Evolutionary conservation across 192 early-diverging fungal genomes (phyloP).

Genomic region (Borealophlyctis nickersoniae): DNA sequence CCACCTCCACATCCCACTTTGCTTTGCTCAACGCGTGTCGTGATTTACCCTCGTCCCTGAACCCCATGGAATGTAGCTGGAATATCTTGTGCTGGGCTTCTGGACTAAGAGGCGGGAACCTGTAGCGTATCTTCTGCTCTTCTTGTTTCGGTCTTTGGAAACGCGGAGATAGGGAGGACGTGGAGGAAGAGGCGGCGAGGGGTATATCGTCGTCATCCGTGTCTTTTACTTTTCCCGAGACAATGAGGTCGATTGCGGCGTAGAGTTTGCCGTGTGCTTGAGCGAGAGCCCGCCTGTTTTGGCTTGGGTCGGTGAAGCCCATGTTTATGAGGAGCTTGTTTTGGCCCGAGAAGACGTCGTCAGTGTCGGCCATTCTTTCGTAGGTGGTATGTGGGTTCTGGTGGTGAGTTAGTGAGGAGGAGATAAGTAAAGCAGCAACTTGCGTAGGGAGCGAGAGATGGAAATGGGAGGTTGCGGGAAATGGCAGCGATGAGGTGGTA

Average conservation of each 20-base stretch:
- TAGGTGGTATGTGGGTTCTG: not conserved
- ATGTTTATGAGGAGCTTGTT: constrained; percentile 18
- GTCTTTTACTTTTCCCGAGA: constrained; percentile 6
- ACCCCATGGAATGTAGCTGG: constrained; percentile 30
- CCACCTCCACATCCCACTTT: constrained; percentile 29
- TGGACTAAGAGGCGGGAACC: constrained; percentile 17
- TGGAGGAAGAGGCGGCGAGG: not conserved
- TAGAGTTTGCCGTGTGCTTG: constrained; percentile 23
- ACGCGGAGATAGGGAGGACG: constrained; percentile 5
- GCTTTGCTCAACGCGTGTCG: constrained; percentile 28
- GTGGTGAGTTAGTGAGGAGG: too few relatives aligned
- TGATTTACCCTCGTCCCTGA: constrained; percentile 32
- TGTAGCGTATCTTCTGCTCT: not conserved
- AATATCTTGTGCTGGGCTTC: constrained; percentile 20
- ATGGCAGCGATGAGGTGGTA: too few relatives aligned
- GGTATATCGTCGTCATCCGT: constrained; percentile 1
- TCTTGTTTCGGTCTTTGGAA: not conserved
- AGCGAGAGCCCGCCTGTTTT: constrained; percentile 28
- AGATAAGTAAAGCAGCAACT: too few relatives aligned
- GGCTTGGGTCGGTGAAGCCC: constrained; percentile 33
- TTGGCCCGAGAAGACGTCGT: constrained; percentile 29
- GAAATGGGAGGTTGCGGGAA: too few relatives aligned
- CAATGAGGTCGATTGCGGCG: constrained; percentile 31
- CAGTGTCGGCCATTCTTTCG: not conserved
- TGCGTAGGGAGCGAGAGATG: too few relatives aligned